Evolutionary conservation across 495 filamentous ascomycete species (phyloP).

Genomic region (Cairneyella variabilis): DNA sequence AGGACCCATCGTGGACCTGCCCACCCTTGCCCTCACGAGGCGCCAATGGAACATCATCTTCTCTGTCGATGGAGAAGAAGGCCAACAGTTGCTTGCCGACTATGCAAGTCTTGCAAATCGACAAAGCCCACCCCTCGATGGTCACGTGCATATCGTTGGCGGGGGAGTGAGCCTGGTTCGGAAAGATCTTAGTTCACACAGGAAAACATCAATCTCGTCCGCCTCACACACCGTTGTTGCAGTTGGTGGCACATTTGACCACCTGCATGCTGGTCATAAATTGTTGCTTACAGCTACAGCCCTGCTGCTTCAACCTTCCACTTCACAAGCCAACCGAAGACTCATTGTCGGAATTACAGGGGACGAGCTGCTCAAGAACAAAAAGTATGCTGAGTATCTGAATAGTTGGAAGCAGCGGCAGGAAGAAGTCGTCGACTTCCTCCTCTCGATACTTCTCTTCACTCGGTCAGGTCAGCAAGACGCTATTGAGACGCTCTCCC

Average conservation of each 20-base stretch:
- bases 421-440: slow-evolving; percentile 61
- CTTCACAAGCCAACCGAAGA: slow-evolving; percentile 34
- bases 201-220: slow-evolving; percentile 13
- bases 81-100: slow-evolving; percentile 34
- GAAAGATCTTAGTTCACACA: slow-evolving; percentile 12
- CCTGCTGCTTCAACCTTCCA: slow-evolving; percentile 54
- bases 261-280: slow-evolving; percentile 95
- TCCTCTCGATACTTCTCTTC: slow-evolving; percentile 63
- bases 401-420: slow-evolving; percentile 75
- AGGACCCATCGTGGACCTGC: slow-evolving; percentile 60
- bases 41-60: slow-evolving; percentile 70
- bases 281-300: slow-evolving; percentile 82
- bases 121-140: slow-evolving; percentile 37
- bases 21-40: slow-evolving; percentile 58
- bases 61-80: slow-evolving; percentile 40
- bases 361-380: slow-evolving; percentile 78
- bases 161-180: slow-evolving; percentile 42
- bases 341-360: slow-evolving; percentile 85
- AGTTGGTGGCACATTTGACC: slow-evolving; percentile 96
- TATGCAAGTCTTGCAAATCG: slow-evolving; percentile 43
- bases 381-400: slow-evolving; percentile 78
- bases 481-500: slow-evolving; percentile 32
- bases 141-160: slow-evolving; percentile 40
- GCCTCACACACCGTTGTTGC: slow-evolving; percentile 46
- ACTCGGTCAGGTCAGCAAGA: slow-evolving; percentile 21